Base-by-base conservation (phyloP, 305 asterid species). In the Caryopteris hybrid region DNA sequence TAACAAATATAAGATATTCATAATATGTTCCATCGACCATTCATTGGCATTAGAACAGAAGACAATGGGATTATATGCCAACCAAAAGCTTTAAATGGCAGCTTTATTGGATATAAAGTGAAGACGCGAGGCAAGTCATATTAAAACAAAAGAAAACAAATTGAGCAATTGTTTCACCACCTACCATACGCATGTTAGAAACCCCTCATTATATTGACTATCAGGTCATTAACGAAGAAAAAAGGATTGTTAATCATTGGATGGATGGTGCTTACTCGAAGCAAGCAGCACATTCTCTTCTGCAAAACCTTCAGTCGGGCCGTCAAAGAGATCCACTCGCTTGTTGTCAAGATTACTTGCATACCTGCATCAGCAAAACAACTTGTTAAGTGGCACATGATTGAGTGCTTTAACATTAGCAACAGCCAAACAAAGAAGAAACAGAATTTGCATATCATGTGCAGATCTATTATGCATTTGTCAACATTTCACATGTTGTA, bases 261-360 rank as follows among this genome's bases (percentile, higher is more conserved):
- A n/a, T 21, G 20, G 52, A 66, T 21, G 66, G 59, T 70, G 52
- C 95, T 85, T 84, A 93, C 99, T 75, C 41, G 99, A 93, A 80
- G 99, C 92, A 64, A 90, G 96, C 83, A 85, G 80, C 55, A 80
- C 92, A 78, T 88, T 93, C 38, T 93, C 99, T 82, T 93, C 97
- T 12, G 83, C 87, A 82, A 80, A 83, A 56, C 96, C 96, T 85
- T 90, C 99, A 56, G 85, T 87, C 22, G 99, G 94, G 53, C 96
- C 99, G 78, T 90, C 99, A 42, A 93, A 93, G 67, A 93, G 90
- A 80, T 93, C 97, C 74, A 83, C 96, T 66, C 96, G 83, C 82
- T 84, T 93, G 91, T 84, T 86, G 23, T 93, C 97, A 71, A 90
- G 91, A 82, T 69, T 86, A 86, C 81, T 87, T 69, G 97, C 85